Conservation (phyloP, 2,329 filamentous ascomycete genomes). For the Cladosporium sp. region DNA sequence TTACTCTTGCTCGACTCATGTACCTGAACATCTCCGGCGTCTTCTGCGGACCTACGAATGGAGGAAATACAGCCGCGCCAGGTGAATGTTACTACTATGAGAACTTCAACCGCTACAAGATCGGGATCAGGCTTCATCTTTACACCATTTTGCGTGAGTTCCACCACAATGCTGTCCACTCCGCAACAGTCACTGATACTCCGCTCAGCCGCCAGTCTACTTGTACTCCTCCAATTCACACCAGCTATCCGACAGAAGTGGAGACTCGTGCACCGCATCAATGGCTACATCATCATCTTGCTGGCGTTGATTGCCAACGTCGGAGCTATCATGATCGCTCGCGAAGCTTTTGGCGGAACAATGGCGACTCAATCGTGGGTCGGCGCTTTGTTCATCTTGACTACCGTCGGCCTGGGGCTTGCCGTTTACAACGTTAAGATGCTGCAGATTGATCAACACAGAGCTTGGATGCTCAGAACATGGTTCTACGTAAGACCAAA, state of each 20-base stretch:
- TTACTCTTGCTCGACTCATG: constrained; percentile 50
- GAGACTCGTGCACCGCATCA: constrained; percentile 59
- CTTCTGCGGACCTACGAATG: constrained; percentile 22
- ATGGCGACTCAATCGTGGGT: constrained; percentile 51
- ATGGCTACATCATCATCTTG: constrained; percentile 57
- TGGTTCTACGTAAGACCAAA: constrained; percentile 25
- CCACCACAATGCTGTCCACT: neutral
- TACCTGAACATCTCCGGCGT: constrained; percentile 50
- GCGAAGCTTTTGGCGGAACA: constrained; percentile 56
- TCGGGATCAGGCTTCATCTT: constrained; percentile 49
- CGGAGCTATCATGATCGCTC: constrained; percentile 56
- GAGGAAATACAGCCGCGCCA: constrained; percentile 34
- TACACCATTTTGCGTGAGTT: constrained; percentile 36
- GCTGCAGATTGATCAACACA: constrained; percentile 63
- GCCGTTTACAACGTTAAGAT: constrained; percentile 59
- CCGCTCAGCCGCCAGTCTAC: constrained; percentile 36
- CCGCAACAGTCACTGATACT: neutral
- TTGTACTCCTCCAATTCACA: constrained; percentile 45
- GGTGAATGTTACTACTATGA: constrained; percentile 49
- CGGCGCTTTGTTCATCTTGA: constrained; percentile 48
- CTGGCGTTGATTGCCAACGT: constrained; percentile 50
- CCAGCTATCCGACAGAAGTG: constrained; percentile 48
- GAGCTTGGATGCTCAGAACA: constrained; percentile 62
- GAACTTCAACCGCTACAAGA: constrained; percentile 35
- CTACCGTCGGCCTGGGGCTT: constrained; percentile 46